Percentiles rank a stretch among this genome's conserved stretches.
These are phyloP conservation scores for Vicia faba DNA, from an alignment of 306 rosid genomes.

Conservation along the genomic window DNA sequence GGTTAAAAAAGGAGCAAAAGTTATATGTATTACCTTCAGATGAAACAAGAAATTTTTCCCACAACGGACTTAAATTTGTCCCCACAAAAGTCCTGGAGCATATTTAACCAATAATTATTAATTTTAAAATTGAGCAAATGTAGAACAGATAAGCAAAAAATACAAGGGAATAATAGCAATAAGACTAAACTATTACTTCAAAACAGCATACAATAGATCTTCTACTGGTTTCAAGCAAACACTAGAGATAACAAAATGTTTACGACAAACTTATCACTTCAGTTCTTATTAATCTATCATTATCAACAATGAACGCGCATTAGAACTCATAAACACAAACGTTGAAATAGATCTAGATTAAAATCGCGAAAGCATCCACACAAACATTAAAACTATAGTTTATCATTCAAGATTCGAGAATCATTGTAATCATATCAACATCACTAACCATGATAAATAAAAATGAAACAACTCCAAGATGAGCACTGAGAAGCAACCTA, in stretches of 20 bases:
- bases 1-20: background rate
- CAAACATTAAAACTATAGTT: slow-evolving; percentile 2
- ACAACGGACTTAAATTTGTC: slow-evolving; percentile 78
- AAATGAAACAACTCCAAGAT: slow-evolving; percentile 19
- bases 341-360: background rate
- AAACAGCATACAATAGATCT: slow-evolving; percentile 12
- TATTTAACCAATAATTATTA: slow-evolving; percentile 37
- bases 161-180: slow-evolving; percentile 12
- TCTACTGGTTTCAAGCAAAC: slow-evolving; percentile 7
- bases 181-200: slow-evolving; percentile 18
- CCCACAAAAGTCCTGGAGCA: slow-evolving; percentile 88
- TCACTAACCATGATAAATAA: slow-evolving; percentile 16
- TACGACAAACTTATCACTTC: slow-evolving; percentile 1
- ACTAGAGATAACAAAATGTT: slow-evolving; percentile 13
- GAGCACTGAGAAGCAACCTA: slow-evolving; percentile 55
- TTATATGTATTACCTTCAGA: slow-evolving; percentile 63
- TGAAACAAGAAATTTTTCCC: slow-evolving; percentile 75
- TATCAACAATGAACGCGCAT: background rate
- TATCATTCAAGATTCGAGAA: slow-evolving; percentile 14
- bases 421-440: slow-evolving; percentile 8
- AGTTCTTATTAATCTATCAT: background rate
- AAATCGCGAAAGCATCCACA: slow-evolving; percentile 3
- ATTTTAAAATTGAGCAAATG: slow-evolving; percentile 13
- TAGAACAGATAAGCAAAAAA: slow-evolving; percentile 2
- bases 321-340: slow-evolving; percentile 11